A percentile compares a stretch with the other conserved stretches of the same genome.
phyloP scores from a whole-genome alignment of 2,329 filamentous ascomycete genomes.

The Teratosphaeria pseudoeucalypti region DNA sequence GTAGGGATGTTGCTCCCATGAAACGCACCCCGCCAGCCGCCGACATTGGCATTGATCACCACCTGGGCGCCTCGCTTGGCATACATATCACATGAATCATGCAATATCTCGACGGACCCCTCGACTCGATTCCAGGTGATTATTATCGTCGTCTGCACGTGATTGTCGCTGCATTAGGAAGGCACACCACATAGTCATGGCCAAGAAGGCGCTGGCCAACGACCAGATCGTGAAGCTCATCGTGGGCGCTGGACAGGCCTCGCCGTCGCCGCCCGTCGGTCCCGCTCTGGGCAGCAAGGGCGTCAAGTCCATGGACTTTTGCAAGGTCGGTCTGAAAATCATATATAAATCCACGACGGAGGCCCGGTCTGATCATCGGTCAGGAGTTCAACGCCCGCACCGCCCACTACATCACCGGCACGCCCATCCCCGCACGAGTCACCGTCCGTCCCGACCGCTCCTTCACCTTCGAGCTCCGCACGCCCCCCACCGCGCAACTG shows the following conservation, averaged over 20 bases:
- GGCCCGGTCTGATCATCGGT: not conserved
- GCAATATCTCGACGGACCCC: not conserved
- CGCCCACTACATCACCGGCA: constrained; percentile 68
- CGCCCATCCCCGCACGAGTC: constrained; percentile 81
- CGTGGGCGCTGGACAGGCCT: constrained; percentile 89
- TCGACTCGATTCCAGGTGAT: not conserved
- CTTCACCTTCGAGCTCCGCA: constrained; percentile 87
- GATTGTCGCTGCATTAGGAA: not conserved
- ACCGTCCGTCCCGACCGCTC: constrained; percentile 86
- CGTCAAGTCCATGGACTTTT: constrained; percentile 99
- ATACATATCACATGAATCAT: not conserved
- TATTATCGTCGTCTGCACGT: not conserved
- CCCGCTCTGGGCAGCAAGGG: constrained; percentile 93
- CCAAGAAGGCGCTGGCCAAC: constrained; percentile 40
- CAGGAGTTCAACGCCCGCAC: constrained; percentile 97
- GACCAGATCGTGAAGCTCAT: constrained; percentile 93
- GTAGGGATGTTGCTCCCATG: not conserved
- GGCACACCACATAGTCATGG: constrained; percentile 32
- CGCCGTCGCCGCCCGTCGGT: constrained; percentile 89
- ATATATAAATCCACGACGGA: not conserved
- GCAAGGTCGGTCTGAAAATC: constrained; percentile 56
- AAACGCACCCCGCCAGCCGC: not conserved
- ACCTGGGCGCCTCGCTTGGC: not conserved
- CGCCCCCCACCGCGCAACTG: constrained; percentile 80
- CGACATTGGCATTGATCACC: not conserved